These are phyloP conservation scores for Eimeria sp. DNA, from an alignment of 169 alveolate genomes.

Conservation along the genomic window DNA sequence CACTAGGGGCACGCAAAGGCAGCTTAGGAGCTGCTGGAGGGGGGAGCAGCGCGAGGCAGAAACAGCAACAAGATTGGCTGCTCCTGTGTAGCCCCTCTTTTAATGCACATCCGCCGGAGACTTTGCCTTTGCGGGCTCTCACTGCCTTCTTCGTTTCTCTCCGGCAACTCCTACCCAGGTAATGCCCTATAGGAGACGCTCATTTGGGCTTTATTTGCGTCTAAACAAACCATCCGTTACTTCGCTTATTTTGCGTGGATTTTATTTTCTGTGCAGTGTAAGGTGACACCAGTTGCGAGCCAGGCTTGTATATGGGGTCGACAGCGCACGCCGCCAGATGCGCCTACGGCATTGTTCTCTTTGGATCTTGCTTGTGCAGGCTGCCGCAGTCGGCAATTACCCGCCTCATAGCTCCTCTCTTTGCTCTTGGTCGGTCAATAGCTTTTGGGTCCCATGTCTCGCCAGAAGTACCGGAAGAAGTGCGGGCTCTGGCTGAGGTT, in stretches of 20 bases:
- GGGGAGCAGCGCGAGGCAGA: not conserved
- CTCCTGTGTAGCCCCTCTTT: slow-evolving; percentile 37
- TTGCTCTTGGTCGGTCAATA: not conserved
- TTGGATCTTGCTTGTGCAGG: not conserved
- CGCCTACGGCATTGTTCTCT: not conserved
- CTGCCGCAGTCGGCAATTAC: slow-evolving; percentile 14
- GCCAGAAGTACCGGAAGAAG: slow-evolving; percentile 7
- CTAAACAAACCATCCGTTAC: not conserved
- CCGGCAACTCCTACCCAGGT: slow-evolving; percentile 39
- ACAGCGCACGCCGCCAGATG: not conserved
- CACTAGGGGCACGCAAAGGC: not conserved
- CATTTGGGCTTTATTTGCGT: not conserved
- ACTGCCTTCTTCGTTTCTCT: slow-evolving; percentile 2
- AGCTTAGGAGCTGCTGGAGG: not conserved
- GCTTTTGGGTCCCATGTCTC: not conserved
- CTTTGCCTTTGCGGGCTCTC: slow-evolving; percentile 8
- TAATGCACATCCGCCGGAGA: not conserved
- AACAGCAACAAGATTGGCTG: slow-evolving; percentile 16
- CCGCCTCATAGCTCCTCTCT: slow-evolving; percentile 47
- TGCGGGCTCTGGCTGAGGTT: slow-evolving; percentile 37
- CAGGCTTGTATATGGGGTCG: not conserved
- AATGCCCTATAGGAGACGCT: not conserved
- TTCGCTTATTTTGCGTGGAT: not conserved
- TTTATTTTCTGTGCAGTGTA: not conserved
- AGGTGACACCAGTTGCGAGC: not conserved